These are phyloP conservation scores for Syzygium aqueum DNA, from an alignment of 345 rosid genomes.

Conservation along the genomic window DNA sequence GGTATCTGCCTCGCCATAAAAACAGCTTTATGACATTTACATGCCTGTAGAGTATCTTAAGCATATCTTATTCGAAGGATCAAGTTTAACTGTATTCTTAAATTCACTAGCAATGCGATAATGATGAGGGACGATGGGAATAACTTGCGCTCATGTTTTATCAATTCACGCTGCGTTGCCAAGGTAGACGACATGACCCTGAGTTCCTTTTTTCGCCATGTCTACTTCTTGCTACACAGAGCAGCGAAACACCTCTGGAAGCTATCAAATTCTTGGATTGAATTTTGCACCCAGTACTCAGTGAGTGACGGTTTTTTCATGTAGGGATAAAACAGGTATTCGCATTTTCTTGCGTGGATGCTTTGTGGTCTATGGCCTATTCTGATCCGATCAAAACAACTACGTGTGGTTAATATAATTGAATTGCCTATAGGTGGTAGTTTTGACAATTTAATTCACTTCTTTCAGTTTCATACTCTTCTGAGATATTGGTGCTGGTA, in stretches of 20 bases:
- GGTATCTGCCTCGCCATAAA: constrained; percentile 42
- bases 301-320: constrained; percentile 2
- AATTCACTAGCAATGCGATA: constrained; percentile 95
- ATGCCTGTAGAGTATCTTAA: constrained; percentile 32
- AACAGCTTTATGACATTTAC: constrained; percentile 1
- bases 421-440: constrained; percentile 6
- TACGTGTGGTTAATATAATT: not conserved
- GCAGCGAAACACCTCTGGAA: constrained; percentile 15
- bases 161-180: constrained; percentile 82
- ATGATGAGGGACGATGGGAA: constrained; percentile 95
- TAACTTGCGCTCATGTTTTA: constrained; percentile 92
- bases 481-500: not conserved
- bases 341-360: not conserved
- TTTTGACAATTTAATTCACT: not conserved
- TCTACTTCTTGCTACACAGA: constrained; percentile 19
- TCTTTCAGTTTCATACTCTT: not conserved
- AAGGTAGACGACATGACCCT: constrained; percentile 91
- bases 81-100: constrained; percentile 88
- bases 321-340: constrained; percentile 2
- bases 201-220: constrained; percentile 30
- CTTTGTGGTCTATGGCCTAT: not conserved
- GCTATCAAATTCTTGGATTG: not conserved
- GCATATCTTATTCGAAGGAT: constrained; percentile 57
- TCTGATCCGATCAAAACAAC: not conserved
- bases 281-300: constrained; percentile 1